phyloP scores from a whole-genome alignment of 2,329 filamentous ascomycete genomes.

The Arachnopeziza araneosa region DNA sequence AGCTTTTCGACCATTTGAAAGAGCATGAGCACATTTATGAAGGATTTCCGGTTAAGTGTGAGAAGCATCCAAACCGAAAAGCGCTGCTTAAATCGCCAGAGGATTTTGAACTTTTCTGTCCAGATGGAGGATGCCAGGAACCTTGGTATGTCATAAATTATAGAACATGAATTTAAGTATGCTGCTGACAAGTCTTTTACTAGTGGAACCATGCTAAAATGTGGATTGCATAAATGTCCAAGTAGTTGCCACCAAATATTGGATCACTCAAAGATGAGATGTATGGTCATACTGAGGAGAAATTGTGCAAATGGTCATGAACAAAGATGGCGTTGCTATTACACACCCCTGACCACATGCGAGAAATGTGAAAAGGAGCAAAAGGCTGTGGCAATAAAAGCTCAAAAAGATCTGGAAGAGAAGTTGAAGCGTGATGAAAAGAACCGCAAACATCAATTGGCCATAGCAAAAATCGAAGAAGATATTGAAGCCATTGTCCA shows the following conservation, averaged over 20 bases:
- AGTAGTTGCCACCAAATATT: constrained; percentile 55
- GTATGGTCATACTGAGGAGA: constrained; percentile 37
- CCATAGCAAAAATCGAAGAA: constrained; percentile 20
- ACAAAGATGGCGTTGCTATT: constrained; percentile 41
- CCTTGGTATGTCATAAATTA: constrained; percentile 46
- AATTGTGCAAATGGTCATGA: constrained; percentile 49
- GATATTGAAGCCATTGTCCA: constrained; percentile 28
- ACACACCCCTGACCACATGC: constrained; percentile 37
- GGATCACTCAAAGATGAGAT: constrained; percentile 50
- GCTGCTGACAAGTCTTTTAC: neutral
- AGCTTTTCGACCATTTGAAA: constrained; percentile 52
- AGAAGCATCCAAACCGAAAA: constrained; percentile 48
- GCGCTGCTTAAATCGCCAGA: constrained; percentile 42
- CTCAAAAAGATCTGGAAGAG: constrained; percentile 25
- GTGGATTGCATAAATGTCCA: constrained; percentile 53
- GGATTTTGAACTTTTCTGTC: constrained; percentile 57
- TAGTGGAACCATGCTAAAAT: constrained; percentile 47
- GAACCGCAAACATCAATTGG: constrained; percentile 13
- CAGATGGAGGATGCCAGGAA: constrained; percentile 64
- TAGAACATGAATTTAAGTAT: neutral
- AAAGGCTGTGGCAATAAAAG: constrained; percentile 37
- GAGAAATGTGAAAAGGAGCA: constrained; percentile 47
- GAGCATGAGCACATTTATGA: constrained; percentile 47
- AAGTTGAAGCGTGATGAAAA: constrained; percentile 16
- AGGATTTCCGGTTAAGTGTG: constrained; percentile 55